Evolutionary conservation across 179 eudicot species (phyloP), one percentile per base, ranked within the genome.

Genomic region (Drosera spatulata): DNA sequence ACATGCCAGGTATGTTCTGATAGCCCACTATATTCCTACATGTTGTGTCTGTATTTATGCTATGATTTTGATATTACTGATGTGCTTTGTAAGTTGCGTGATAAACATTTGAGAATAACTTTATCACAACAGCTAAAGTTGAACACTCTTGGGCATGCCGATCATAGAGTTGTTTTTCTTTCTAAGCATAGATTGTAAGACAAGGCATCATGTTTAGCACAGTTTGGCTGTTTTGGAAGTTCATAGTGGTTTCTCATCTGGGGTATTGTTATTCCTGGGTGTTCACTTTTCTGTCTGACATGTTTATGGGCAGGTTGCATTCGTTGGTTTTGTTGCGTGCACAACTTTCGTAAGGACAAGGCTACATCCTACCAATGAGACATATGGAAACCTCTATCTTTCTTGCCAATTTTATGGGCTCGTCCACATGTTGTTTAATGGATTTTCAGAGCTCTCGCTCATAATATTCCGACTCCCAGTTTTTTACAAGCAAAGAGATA

Each of bases 401-500:
- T 71, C 85, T 58, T 82, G 87, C 64, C 77, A 88, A 66, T 91
- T 88, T 69, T 86, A 74, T 47, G 86, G 82, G 55, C 73, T 86
- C 53, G 72, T 79, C 44, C 99, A 93, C 72, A 86, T 88, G 88
- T 67, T 93, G 86, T 93, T 91, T 73, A 91, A 93, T 70, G 99
- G 99, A 59, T 77, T 93, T 63, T 75, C 95, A 10, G 96, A 93
- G 88, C 79, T 93, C 46, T 82, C 99, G 52, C 85, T 89, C 49
- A 80, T 81, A 83, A 86, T 93, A 72, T 75, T 75, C 63, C 75
- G 99, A 66, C 95, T 93, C 55, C 96, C 99, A 37, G 96, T 89
- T 37, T 91, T 86, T 58, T 93, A 84, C 82, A 93, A 93, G 77
- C 96, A 93, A 69, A 71, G 99, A 65, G 99, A 93, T 69, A 84